Percentiles rank a stretch among this genome's conserved stretches.
These are phyloP conservation scores for Microcos paniculata DNA, from an alignment of 345 rosid species.

Conservation along the genomic window DNA sequence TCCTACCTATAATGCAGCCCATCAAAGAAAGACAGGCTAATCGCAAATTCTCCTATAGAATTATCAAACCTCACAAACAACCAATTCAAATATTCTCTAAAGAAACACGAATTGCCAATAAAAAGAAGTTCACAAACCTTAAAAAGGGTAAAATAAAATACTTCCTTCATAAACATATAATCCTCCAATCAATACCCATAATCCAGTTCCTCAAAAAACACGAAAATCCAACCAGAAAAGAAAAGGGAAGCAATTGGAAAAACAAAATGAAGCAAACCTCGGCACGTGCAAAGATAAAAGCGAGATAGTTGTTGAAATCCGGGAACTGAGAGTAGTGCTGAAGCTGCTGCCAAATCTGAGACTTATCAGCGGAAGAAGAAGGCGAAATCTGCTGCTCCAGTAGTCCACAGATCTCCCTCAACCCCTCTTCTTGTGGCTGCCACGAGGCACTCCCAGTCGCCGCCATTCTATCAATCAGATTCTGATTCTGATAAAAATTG, in stretches of 20 bases:
- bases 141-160: neutral
- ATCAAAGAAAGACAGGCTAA: neutral
- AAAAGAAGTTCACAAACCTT: neutral
- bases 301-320: conserved; percentile 96
- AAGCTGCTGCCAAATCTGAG: conserved; percentile 93
- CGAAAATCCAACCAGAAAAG: neutral
- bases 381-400: conserved; percentile 92
- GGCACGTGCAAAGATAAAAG: conserved; percentile 82
- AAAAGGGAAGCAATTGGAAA: neutral
- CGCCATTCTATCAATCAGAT: conserved; percentile 31
- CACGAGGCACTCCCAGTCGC: conserved; percentile 50
- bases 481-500: neutral
- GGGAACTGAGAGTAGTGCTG: conserved; percentile 88
- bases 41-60: neutral
- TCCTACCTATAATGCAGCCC: neutral
- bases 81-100: neutral
- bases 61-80: neutral
- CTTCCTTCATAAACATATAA: neutral
- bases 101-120: neutral
- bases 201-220: neutral
- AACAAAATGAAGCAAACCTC: conserved; percentile 44
- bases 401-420: conserved; percentile 76
- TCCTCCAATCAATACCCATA: conserved; percentile 9
- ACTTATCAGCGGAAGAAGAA: conserved; percentile 74
- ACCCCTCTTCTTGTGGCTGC: conserved; percentile 90